Percentiles rank a stretch among this genome's conserved stretches.
Evolutionary conservation across 495 filamentous ascomycete genomes (phyloP).

Genomic region (Bathelium albidoporum): DNA sequence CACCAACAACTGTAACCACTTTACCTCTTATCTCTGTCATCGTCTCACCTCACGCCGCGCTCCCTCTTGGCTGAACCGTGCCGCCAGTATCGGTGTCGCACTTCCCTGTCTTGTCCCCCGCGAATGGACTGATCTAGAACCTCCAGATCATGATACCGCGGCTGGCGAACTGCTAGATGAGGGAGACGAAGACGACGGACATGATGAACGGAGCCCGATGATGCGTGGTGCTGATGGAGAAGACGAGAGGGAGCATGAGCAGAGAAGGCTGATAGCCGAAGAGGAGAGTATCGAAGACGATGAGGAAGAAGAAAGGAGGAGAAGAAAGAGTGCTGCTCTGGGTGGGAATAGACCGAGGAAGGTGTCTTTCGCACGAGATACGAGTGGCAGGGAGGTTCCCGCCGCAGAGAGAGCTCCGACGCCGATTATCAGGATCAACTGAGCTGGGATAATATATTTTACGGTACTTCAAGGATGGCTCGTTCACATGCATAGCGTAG

Average conservation of each 20-base stretch:
- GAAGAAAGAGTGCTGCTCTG: slow-evolving; percentile 16
- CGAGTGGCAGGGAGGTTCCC: slow-evolving; percentile 20
- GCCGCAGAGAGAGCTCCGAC: slow-evolving; percentile 25
- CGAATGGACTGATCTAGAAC: slow-evolving; percentile 57
- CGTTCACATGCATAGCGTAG: not conserved
- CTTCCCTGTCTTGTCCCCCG: slow-evolving; percentile 69
- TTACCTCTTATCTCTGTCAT: slow-evolving; percentile 58
- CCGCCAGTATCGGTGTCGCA: slow-evolving; percentile 62
- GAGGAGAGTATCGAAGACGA: slow-evolving; percentile 1
- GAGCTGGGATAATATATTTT: not conserved
- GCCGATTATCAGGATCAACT: slow-evolving; percentile 11
- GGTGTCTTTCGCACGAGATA: slow-evolving; percentile 15
- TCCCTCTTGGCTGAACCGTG: slow-evolving; percentile 67
- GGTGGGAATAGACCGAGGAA: slow-evolving; percentile 9
- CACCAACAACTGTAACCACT: slow-evolving; percentile 75
- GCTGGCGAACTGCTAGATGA: slow-evolving; percentile 58
- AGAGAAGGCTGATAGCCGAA: not conserved
- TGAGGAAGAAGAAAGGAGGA: slow-evolving; percentile 6
- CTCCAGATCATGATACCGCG: slow-evolving; percentile 60
- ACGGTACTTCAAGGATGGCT: not conserved
- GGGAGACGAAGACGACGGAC: slow-evolving; percentile 37
- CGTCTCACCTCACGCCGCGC: slow-evolving; percentile 52
- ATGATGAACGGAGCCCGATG: slow-evolving; percentile 48
- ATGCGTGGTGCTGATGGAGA: slow-evolving; percentile 27
- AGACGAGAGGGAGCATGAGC: slow-evolving; percentile 6